Evolutionary conservation across 139 green algal species (phyloP), one percentile per base, ranked within the genome.

Genomic region (Coelastrella sp.): DNA sequence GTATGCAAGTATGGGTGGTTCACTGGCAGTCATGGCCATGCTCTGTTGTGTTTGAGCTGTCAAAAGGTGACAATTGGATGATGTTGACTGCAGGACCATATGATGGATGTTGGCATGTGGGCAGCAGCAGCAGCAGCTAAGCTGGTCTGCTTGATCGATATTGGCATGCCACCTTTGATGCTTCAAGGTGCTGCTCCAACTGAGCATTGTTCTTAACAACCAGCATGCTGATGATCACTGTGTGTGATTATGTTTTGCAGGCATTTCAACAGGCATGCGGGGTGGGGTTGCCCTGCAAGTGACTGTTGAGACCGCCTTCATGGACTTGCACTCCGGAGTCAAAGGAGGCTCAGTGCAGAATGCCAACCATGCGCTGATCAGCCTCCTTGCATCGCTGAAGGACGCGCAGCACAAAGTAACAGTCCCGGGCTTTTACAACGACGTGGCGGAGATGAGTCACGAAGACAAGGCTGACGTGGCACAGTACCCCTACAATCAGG

Each of bases 361-460:
- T 88, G 75, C 96, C 24, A 91, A 88, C 10, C 70, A 91, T 11
- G 94, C 94, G 24, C 91, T 98, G 74, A 83, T 94, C 1, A 76
- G 92, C 19, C 89, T 98, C 70, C 58, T 98, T 66, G 91, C 92
- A 24, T 91, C 82, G 22, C 80, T 97, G 0, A 82, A 68, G 10
- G 87, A 91, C 17, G 58, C 10, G n/a, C 17, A 84, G 4, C 14
- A 61, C 22, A 82, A 24, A 78, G 87, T 97, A 4, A 49, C 88
- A 1, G 89, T 98, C 6, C 63, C 90, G 11, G 96, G 95, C n/a
- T 98, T 97, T 59, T 98, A 98, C 56, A 91, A 96, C 58, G 92
- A 80, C 27, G 91, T 97, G 17, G 61, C 61, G 8, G 70, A 87
- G 27, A 88, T 92, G 60, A 92, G 63, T 0, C 80, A 35, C 6